Percentiles rank a stretch among this genome's conserved stretches.
phyloP scores from a whole-genome alignment of 78 protist species.

The Chrysochromulina tobinii region DNA sequence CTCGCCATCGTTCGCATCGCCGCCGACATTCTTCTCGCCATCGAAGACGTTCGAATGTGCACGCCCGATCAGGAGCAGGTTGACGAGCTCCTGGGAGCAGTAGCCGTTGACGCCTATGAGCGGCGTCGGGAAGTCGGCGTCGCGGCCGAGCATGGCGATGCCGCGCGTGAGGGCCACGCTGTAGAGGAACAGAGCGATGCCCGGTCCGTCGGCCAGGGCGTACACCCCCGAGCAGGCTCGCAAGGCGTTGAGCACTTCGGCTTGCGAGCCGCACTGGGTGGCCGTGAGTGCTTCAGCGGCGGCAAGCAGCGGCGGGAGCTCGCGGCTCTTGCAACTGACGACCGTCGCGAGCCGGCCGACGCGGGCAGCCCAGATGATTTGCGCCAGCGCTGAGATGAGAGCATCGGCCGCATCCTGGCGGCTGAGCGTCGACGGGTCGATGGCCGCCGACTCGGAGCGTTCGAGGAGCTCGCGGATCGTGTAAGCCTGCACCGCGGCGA shows the following conservation, averaged over 20 bases:
- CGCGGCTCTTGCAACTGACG: neutral
- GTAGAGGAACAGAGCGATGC: conserved; percentile 4
- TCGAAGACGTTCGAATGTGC: conserved; percentile 53
- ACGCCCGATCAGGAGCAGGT: conserved; percentile 51
- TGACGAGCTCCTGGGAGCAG: conserved; percentile 62
- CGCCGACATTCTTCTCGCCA: conserved; percentile 33
- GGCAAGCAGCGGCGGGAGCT: neutral
- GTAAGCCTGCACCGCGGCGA: conserved; percentile 58
- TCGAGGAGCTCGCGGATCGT: neutral
- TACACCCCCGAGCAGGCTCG: neutral
- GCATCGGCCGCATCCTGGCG: neutral
- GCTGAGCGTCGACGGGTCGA: neutral
- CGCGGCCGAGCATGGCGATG: neutral
- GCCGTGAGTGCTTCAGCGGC: neutral
- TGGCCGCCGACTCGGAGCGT: no score
- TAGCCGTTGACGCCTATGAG: conserved; percentile 32
- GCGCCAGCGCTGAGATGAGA: conserved; percentile 3
- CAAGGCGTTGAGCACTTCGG: neutral
- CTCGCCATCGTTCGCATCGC: neutral
- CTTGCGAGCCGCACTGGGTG: neutral
- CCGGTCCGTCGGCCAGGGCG: neutral
- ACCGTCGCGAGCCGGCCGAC: neutral
- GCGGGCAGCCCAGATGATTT: conserved; percentile 25
- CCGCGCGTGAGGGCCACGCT: conserved; percentile 29
- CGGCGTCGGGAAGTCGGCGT: conserved; percentile 21